Percentiles rank a stretch among this genome's conserved stretches.
These are phyloP conservation scores for Tulasnella sp. DNA, from an alignment of 768 basidiomycete genomes.

Conservation along the genomic window DNA sequence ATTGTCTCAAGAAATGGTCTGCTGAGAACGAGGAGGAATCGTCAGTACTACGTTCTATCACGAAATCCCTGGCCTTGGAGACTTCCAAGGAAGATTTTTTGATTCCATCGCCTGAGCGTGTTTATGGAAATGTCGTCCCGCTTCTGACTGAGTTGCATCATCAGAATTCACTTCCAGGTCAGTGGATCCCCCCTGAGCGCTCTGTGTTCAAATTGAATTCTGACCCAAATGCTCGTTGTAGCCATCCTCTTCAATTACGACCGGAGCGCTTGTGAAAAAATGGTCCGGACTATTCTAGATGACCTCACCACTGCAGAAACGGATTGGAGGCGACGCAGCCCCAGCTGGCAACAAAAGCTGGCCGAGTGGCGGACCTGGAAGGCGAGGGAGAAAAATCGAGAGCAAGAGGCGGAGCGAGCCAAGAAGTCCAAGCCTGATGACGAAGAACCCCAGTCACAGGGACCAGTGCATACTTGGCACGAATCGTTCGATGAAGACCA, in stretches of 20 bases:
- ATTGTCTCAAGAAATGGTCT: slow-evolving; percentile 32
- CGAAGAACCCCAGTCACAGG: slow-evolving; percentile 22
- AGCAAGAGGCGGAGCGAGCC: slow-evolving; percentile 33
- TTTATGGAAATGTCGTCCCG: slow-evolving; percentile 35
- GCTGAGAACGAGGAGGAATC: slow-evolving; percentile 20
- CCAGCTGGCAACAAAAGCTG: slow-evolving; percentile 43
- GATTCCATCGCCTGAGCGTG: slow-evolving; percentile 10
- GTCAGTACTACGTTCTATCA: slow-evolving; percentile 13
- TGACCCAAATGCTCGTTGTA: slow-evolving; percentile 33
- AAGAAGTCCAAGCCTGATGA: slow-evolving; percentile 31
- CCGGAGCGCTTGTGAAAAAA: slow-evolving; percentile 45
- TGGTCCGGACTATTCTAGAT: slow-evolving; percentile 33
- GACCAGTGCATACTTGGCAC: slow-evolving; percentile 36
- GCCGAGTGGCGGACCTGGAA: slow-evolving; percentile 43
- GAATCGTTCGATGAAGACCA: slow-evolving; percentile 43
- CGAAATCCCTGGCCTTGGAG: slow-evolving; percentile 14
- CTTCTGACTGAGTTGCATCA: slow-evolving; percentile 50
- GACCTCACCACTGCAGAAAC: slow-evolving; percentile 37
- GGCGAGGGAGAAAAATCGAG: slow-evolving; percentile 37
- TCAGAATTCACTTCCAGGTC: slow-evolving; percentile 43
- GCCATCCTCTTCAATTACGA: slow-evolving; percentile 62
- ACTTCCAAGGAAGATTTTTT: not conserved
- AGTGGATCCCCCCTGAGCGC: not conserved
- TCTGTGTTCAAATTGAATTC: too few species aligned
- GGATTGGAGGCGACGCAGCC: slow-evolving; percentile 38